A percentile compares a stretch with the other conserved stretches of the same genome.
Conservation (phyloP, 495 filamentous ascomycete species). For the Neurospora sp. region DNA sequence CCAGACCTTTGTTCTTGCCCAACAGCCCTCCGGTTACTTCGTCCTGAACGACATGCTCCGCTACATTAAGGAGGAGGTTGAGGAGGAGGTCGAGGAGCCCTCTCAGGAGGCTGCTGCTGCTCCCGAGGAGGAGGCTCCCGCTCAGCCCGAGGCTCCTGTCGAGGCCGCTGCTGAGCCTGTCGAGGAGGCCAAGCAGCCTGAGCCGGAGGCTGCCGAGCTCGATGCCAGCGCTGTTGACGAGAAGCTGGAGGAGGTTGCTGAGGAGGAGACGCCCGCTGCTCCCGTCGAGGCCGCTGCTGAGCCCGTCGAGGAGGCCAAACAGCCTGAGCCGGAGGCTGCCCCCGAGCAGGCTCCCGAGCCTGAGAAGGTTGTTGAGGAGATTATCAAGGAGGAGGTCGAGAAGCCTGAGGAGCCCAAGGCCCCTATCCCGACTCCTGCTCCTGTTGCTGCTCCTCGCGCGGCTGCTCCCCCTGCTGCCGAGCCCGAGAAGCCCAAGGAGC, state of each 20-base stretch:
- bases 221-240: constrained; percentile 38
- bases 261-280: constrained; percentile 30
- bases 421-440: constrained; percentile 34
- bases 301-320: constrained; percentile 37
- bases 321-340: constrained; percentile 34
- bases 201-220: constrained; percentile 33
- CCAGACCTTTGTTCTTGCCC: constrained; percentile 95
- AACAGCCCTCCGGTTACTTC: constrained; percentile 95
- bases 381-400: constrained; percentile 37
- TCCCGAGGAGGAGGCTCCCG: constrained; percentile 30
- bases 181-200: constrained; percentile 39
- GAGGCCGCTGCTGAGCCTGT: constrained; percentile 30
- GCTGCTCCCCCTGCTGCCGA: constrained; percentile 28
- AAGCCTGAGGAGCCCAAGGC: constrained; percentile 50
- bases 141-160: constrained; percentile 29
- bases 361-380: constrained; percentile 30
- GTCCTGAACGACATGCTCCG: constrained; percentile 97
- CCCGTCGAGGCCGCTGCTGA: constrained; percentile 26
- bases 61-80: constrained; percentile 74
- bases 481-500: constrained; percentile 27
- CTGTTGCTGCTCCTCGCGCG: constrained; percentile 28
- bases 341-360: constrained; percentile 22
- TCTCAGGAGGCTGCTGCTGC: constrained; percentile 28
- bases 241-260: constrained; percentile 38
- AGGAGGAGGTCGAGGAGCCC: constrained; percentile 41